phyloP scores from a whole-genome alignment of 371 early-diverging fungal genomes.

The Amoeboaphelidium protococcarum region DNA sequence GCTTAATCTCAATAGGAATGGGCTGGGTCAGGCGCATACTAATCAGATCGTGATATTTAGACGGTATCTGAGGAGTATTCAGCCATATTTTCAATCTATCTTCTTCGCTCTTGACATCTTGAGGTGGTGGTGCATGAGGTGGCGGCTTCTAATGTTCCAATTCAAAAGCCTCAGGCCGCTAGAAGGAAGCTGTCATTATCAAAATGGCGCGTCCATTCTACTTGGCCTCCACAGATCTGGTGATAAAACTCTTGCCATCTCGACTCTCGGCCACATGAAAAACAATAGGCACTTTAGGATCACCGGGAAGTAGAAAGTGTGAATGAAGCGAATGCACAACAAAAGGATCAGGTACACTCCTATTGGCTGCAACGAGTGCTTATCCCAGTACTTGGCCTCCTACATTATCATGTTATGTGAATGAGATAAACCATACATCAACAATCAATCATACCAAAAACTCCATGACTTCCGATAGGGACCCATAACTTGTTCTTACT shows the following conservation, averaged over 20 bases:
- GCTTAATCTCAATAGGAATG: background rate
- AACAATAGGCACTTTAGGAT: slow-evolving; percentile 24
- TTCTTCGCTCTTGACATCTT: background rate
- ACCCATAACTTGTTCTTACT: slow-evolving; percentile 45
- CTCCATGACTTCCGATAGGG: slow-evolving; percentile 54
- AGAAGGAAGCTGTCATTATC: slow-evolving; percentile 21
- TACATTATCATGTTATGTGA: no score
- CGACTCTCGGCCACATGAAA: slow-evolving; percentile 29
- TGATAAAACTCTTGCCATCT: slow-evolving; percentile 23
- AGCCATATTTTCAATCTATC: background rate
- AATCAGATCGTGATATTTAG: background rate
- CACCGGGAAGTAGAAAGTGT: slow-evolving; percentile 42
- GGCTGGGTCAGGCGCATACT: background rate
- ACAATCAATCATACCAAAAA: no score
- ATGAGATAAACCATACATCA: no score
- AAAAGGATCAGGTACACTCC: slow-evolving; percentile 35
- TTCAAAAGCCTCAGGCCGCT: slow-evolving; percentile 13
- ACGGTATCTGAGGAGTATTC: background rate
- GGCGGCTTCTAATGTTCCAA: slow-evolving; percentile 18
- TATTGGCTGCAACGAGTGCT: slow-evolving; percentile 46
- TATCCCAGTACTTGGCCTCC: slow-evolving; percentile 67
- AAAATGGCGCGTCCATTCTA: slow-evolving; percentile 25
- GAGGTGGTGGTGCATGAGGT: slow-evolving; percentile 27
- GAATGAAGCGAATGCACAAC: slow-evolving; percentile 47
- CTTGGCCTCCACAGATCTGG: slow-evolving; percentile 22